These are phyloP conservation scores for Septoria linicola DNA, from an alignment of 2,329 filamentous ascomycete species.

Conservation along the genomic window DNA sequence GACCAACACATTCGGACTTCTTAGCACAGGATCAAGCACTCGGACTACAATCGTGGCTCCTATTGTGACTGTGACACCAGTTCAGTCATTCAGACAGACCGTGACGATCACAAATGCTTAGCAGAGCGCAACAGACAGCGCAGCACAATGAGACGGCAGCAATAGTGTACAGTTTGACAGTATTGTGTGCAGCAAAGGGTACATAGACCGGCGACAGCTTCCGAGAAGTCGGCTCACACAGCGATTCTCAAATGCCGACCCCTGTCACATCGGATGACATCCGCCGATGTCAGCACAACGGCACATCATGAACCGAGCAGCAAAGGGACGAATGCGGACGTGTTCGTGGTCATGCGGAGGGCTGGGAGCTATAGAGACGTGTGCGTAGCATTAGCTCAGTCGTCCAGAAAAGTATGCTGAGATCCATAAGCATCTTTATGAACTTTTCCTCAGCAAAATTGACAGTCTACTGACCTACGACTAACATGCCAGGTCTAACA, in stretches of 20 bases:
- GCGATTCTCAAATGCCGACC: background rate
- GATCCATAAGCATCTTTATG: background rate
- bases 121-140: background rate
- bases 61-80: background rate
- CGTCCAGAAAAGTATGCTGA: background rate
- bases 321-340: background rate
- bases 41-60: background rate
- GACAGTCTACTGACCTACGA: background rate
- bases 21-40: slow-evolving; percentile 4
- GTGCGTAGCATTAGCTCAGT: too few species aligned
- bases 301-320: background rate
- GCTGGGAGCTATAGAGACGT: background rate
- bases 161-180: too few species aligned
- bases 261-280: background rate
- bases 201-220: background rate
- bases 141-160: too few species aligned
- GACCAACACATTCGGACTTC: background rate
- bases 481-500: slow-evolving; percentile 5
- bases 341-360: background rate
- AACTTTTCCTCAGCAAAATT: background rate
- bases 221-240: background rate
- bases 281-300: background rate
- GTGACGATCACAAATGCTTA: background rate
- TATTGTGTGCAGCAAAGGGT: too few species aligned
- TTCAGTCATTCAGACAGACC: background rate